Conservation (phyloP, 441 rosid genomes). For the Adansonia gregorii region DNA sequence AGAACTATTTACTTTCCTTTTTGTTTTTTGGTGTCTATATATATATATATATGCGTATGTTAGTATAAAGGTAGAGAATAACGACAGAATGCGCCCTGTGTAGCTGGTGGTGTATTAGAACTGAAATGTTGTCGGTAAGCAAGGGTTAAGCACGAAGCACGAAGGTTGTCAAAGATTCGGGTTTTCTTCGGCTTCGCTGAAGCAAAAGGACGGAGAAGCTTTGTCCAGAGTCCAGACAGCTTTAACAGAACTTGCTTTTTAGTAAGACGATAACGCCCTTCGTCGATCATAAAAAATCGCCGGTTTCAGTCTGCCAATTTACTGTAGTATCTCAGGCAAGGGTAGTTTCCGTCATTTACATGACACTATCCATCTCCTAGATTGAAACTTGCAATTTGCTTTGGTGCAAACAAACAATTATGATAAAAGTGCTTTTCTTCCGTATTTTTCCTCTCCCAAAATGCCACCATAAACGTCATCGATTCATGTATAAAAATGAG, state of each 20-base stretch:
- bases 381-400: slow-evolving; percentile 31
- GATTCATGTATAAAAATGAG: slow-evolving; percentile 15
- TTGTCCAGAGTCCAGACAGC: neutral
- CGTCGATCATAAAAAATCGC: neutral
- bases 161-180: slow-evolving; percentile 47
- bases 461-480: slow-evolving; percentile 31
- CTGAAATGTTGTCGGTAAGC: slow-evolving; percentile 16
- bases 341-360: slow-evolving; percentile 35
- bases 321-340: slow-evolving; percentile 11
- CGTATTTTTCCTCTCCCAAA: slow-evolving; percentile 27
- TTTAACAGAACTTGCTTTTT: slow-evolving; percentile 5
- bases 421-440: neutral
- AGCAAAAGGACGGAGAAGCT: slow-evolving; percentile 22
- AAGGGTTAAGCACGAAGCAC: slow-evolving; percentile 41
- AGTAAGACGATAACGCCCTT: slow-evolving; percentile 33
- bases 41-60: neutral
- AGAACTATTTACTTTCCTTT: neutral
- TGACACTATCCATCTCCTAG: slow-evolving; percentile 21
- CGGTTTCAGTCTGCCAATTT: neutral
- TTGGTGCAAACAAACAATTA: slow-evolving; percentile 21
- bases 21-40: neutral
- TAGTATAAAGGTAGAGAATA: neutral
- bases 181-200: slow-evolving; percentile 15
- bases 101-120: slow-evolving; percentile 3
- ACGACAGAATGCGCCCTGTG: neutral